Base-by-base conservation (phyloP, 805 yeast genomes). In the Candida gorgasii region DNA sequence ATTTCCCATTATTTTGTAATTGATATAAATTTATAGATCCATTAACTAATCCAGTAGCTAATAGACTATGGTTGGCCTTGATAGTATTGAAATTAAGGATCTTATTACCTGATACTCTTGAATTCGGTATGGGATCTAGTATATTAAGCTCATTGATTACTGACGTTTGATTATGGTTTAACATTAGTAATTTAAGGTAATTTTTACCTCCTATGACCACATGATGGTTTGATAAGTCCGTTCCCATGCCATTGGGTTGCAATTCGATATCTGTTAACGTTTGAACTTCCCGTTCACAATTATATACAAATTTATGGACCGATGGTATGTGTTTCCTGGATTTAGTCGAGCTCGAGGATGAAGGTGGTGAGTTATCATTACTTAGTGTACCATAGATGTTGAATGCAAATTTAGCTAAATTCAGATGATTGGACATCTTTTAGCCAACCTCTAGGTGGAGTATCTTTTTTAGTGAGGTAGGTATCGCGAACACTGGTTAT, bases 361-460 rank as follows among this genome's bases (percentile, higher is more conserved):
- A 32, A 11, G 54, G 45, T 5, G 58, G 49, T 12, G 48, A 33
- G n/a, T 44, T 34, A 3, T 45, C 39, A 1, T 22, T 46, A 39
- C 50, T 53, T 16, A 59, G 42, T 7, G 62, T 49, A 4, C 84
- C 84, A 57, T 80, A 80, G 27, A 79, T 76, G 50, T 78, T 76
- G 63, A 76, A 79, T 0, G 85, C 84, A 58, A 80, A 72, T 35
- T 80, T 66, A 4, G 84, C 78, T 45, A 78, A 39, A 24, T 36
- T 42, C 45, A 37, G 42, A 23, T 44, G 42, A n/a, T 39, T 43
- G 14, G 45, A 31, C 36, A 36, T 36, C 15, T 5, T 24, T 24
- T 7, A 22, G 9, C 8, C 6, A 22, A 11, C 12, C n/a, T 5
- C 13, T 30, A 30, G 8, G 11, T 30, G 12, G 17, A 30, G 12